Percentiles rank a stretch among this genome's conserved stretches.
phyloP scores from a whole-genome alignment of 192 early-diverging fungal genomes.

The Oehlia diaphana region DNA sequence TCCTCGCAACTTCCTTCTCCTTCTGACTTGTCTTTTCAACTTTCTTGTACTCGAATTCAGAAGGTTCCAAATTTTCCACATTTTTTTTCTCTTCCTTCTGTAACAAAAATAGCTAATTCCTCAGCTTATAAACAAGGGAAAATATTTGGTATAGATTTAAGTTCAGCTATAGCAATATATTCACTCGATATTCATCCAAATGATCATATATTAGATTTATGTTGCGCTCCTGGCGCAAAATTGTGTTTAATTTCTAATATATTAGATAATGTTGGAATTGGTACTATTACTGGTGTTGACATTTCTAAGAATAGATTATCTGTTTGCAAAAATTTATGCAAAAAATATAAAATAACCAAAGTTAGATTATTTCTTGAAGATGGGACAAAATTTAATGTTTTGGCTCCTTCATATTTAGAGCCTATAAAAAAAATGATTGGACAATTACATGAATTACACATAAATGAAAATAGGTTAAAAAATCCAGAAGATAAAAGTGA shows the following conservation, averaged over 20 bases:
- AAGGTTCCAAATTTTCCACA: neutral
- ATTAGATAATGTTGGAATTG: slow-evolving; percentile 57
- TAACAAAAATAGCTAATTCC: neutral
- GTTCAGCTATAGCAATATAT: slow-evolving; percentile 81
- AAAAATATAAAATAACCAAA: slow-evolving; percentile 63
- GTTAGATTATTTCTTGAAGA: slow-evolving; percentile 78
- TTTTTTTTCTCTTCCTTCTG: slow-evolving; percentile 4
- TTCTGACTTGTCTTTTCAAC: slow-evolving; percentile 45
- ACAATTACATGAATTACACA: neutral
- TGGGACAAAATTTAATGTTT: slow-evolving; percentile 75
- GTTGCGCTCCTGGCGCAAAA: slow-evolving; percentile 88
- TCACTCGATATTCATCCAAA: slow-evolving; percentile 70
- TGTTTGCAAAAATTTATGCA: slow-evolving; percentile 72
- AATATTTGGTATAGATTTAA: slow-evolving; percentile 72
- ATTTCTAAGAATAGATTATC: slow-evolving; percentile 69
- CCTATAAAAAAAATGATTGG: slow-evolving; percentile 19
- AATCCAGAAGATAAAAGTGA: neutral
- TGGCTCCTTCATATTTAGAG: slow-evolving; percentile 56
- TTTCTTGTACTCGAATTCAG: slow-evolving; percentile 22
- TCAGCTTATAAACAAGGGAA: slow-evolving; percentile 42
- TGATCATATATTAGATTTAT: slow-evolving; percentile 90
- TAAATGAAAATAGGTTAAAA: neutral
- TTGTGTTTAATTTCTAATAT: slow-evolving; percentile 80
- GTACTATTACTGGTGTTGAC: slow-evolving; percentile 94
- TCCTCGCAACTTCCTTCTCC: slow-evolving; percentile 37